Percentiles rank a stretch among this genome's conserved stretches.
These are phyloP conservation scores for Fusarium buxicola DNA, from an alignment of 2,329 filamentous ascomycete species.

Conservation along the genomic window DNA sequence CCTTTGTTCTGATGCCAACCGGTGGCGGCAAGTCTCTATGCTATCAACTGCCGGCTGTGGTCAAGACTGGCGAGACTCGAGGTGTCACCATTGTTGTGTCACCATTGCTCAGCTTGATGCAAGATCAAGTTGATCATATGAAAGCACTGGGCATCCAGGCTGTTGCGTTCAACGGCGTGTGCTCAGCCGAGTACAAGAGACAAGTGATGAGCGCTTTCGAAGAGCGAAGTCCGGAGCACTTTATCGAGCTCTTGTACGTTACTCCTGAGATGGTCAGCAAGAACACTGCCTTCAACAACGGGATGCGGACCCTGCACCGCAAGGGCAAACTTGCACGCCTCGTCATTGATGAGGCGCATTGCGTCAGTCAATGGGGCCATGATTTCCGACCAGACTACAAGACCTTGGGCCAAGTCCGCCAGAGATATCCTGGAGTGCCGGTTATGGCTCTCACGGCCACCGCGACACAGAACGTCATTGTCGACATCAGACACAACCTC, in stretches of 20 bases:
- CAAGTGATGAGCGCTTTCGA: slow-evolving; percentile 74
- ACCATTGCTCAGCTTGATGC: slow-evolving; percentile 93
- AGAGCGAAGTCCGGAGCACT: slow-evolving; percentile 75
- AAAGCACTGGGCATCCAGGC: slow-evolving; percentile 81
- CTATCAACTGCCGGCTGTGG: slow-evolving; percentile 91
- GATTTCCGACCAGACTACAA: slow-evolving; percentile 98
- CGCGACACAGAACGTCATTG: slow-evolving; percentile 90
- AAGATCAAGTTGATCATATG: slow-evolving; percentile 92
- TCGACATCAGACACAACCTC: slow-evolving; percentile 93
- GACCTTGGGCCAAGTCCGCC: slow-evolving; percentile 78
- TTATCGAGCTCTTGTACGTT: slow-evolving; percentile 89
- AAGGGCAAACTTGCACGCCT: slow-evolving; percentile 83
- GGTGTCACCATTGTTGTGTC: slow-evolving; percentile 97
- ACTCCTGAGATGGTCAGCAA: slow-evolving; percentile 97
- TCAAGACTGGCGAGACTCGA: slow-evolving; percentile 81
- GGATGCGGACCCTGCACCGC: slow-evolving; percentile 74
- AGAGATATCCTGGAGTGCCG: slow-evolving; percentile 80
- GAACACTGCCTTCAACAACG: slow-evolving; percentile 74
- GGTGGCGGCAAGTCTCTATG: slow-evolving; percentile 97
- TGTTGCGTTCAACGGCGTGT: slow-evolving; percentile 83
- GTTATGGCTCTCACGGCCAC: slow-evolving; percentile 97
- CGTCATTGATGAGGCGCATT: slow-evolving; percentile 99
- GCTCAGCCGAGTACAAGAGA: slow-evolving; percentile 69
- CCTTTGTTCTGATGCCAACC: slow-evolving; percentile 97
- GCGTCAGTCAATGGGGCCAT: slow-evolving; percentile 98